Conservation (phyloP, 2,329 filamentous ascomycete genomes). For the Xylaria multiplex region DNA sequence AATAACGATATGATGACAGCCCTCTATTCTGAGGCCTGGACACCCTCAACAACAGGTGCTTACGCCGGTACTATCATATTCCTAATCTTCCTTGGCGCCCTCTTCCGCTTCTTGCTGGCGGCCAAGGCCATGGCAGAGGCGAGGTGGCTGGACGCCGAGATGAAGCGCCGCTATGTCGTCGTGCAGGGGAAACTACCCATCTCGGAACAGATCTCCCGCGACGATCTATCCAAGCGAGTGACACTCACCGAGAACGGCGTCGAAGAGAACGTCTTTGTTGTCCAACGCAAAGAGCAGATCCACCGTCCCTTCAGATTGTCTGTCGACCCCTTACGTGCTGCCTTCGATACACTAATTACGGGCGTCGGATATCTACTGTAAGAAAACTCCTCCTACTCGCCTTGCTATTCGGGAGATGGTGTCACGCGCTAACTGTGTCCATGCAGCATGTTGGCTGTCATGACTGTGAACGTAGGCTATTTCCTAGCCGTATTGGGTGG, state of each 20-base stretch:
- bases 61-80: slow-evolving; percentile 96
- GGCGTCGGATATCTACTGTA: slow-evolving; percentile 50
- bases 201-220: slow-evolving; percentile 66
- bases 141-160: slow-evolving; percentile 75
- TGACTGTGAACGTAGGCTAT: slow-evolving; percentile 50
- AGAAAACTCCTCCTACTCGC: slow-evolving; percentile 28
- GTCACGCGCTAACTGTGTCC: slow-evolving; percentile 14
- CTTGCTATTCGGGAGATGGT: not conserved
- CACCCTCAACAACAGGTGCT: slow-evolving; percentile 72
- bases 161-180: slow-evolving; percentile 79
- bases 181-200: slow-evolving; percentile 72
- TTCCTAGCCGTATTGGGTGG: slow-evolving; percentile 49
- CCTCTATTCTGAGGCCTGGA: slow-evolving; percentile 74
- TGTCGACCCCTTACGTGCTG: slow-evolving; percentile 60
- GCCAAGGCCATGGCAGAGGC: slow-evolving; percentile 70
- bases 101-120: slow-evolving; percentile 77
- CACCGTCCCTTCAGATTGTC: slow-evolving; percentile 84
- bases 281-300: slow-evolving; percentile 65
- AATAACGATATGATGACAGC: slow-evolving; percentile 60
- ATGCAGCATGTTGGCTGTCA: slow-evolving; percentile 52
- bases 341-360: slow-evolving; percentile 47
- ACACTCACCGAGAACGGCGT: slow-evolving; percentile 79
- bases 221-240: slow-evolving; percentile 71
- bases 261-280: slow-evolving; percentile 81
- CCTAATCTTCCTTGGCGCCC: slow-evolving; percentile 77